A percentile compares a stretch with the other conserved stretches of the same genome.
phyloP scores from a whole-genome alignment of 441 rosid genomes.

The Raphanus hybrid region DNA sequence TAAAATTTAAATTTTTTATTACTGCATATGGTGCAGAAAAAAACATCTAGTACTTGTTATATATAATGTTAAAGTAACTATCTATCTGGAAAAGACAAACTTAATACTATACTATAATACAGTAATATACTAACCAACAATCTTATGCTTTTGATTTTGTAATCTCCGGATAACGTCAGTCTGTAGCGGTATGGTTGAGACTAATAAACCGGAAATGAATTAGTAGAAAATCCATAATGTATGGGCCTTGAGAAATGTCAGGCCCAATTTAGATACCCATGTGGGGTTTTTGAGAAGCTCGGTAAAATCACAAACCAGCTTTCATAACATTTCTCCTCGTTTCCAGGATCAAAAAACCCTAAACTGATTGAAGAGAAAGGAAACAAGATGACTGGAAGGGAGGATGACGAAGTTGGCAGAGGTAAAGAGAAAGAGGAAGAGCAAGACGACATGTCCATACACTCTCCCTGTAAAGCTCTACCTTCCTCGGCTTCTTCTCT shows the following conservation, averaged over 20 bases:
- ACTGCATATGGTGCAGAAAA: no score
- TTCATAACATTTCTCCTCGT: background rate
- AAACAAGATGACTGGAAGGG: conserved; percentile 40
- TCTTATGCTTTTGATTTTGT: background rate
- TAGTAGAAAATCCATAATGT: background rate
- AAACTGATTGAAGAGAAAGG: conserved; percentile 17
- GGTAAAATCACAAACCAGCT: conserved; percentile 11
- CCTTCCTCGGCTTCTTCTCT: conserved; percentile 96
- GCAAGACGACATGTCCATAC: conserved; percentile 91
- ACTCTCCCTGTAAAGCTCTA: conserved; percentile 91
- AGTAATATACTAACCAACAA: background rate
- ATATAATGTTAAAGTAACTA: background rate
- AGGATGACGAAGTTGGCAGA: conserved; percentile 41
- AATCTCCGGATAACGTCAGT: background rate
- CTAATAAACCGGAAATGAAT: background rate
- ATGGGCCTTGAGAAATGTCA: conserved; percentile 15
- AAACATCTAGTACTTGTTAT: background rate
- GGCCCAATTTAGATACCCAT: conserved; percentile 15
- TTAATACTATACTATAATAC: no score
- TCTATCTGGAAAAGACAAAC: no score
- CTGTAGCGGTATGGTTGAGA: background rate
- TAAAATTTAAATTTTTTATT: no score
- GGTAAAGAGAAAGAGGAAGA: conserved; percentile 70
- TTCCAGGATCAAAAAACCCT: conserved; percentile 37
- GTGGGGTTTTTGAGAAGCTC: background rate